These are phyloP conservation scores for Drechslerella coelobrocha DNA, from an alignment of 2,329 filamentous ascomycete genomes.

Conservation along the genomic window DNA sequence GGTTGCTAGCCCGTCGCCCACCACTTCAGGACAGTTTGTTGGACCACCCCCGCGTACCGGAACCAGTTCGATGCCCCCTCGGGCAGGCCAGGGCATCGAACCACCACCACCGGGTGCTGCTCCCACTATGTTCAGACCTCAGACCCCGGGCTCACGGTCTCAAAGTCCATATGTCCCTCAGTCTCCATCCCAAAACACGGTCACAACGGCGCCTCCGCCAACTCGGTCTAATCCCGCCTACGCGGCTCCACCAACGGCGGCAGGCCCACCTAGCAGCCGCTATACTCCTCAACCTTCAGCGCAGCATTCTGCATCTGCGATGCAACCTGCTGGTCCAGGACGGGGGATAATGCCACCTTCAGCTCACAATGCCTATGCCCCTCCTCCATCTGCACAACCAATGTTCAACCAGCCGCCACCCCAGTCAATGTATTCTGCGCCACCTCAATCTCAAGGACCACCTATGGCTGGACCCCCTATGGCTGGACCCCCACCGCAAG, in stretches of 20 bases:
- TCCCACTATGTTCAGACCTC: constrained; percentile 56
- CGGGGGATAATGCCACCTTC: constrained; percentile 58
- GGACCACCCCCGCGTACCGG: constrained; percentile 73
- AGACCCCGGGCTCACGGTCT: constrained; percentile 69
- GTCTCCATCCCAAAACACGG: constrained; percentile 62
- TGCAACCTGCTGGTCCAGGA: constrained; percentile 23
- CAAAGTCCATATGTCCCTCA: constrained; percentile 61
- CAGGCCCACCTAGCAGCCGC: constrained; percentile 51
- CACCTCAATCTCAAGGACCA: constrained; percentile 38
- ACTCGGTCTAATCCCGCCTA: constrained; percentile 65
- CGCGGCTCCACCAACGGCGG: constrained; percentile 65
- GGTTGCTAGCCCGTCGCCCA: constrained; percentile 82
- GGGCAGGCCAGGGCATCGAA: constrained; percentile 54
- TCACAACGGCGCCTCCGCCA: constrained; percentile 56
- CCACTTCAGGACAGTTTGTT: constrained; percentile 70
- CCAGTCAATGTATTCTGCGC: constrained; percentile 51
- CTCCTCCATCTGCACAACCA: constrained; percentile 57
- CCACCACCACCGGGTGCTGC: constrained; percentile 50
- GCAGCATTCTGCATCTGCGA: constrained; percentile 15
- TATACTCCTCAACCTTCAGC: constrained; percentile 32
- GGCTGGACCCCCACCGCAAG: constrained; percentile 57
- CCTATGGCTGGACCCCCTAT: constrained; percentile 36
- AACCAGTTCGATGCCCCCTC: constrained; percentile 59
- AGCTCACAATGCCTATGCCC: constrained; percentile 58
- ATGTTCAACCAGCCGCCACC: constrained; percentile 54